Evolutionary conservation across 2,329 filamentous ascomycete genomes (phyloP).

Genomic region (Clarireedia homoeocarpa): DNA sequence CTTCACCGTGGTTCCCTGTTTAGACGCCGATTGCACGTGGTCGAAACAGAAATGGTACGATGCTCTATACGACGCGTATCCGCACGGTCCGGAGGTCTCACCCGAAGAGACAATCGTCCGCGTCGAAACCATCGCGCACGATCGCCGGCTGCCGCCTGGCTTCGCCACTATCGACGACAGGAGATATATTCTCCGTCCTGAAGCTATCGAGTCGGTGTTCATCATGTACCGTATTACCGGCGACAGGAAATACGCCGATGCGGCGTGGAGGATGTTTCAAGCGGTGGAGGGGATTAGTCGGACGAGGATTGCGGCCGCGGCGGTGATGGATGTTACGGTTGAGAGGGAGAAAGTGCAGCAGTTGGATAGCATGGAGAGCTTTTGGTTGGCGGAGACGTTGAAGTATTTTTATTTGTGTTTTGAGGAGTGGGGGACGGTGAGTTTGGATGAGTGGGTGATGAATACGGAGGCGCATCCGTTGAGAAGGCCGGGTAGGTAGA

Average conservation of each 20-base stretch:
- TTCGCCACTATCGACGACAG: slow-evolving; percentile 20
- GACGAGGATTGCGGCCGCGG: slow-evolving; percentile 36
- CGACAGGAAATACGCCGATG: slow-evolving; percentile 31
- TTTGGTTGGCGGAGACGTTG: slow-evolving; percentile 58
- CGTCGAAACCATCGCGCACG: slow-evolving; percentile 12
- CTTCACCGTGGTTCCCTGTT: slow-evolving; percentile 33
- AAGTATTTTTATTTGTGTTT: slow-evolving; percentile 55
- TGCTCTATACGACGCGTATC: slow-evolving; percentile 10
- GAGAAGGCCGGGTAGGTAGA: slow-evolving; percentile 3
- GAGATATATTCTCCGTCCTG: slow-evolving; percentile 36
- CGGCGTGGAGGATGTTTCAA: slow-evolving; percentile 42
- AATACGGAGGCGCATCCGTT: slow-evolving; percentile 27
- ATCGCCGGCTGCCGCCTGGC: slow-evolving; percentile 18
- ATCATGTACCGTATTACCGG: slow-evolving; percentile 40
- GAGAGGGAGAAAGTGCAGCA: slow-evolving; percentile 32
- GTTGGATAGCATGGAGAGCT: slow-evolving; percentile 41
- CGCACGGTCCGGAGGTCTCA: background rate
- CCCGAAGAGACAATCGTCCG: slow-evolving; percentile 8
- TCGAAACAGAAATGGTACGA: slow-evolving; percentile 44
- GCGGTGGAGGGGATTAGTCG: slow-evolving; percentile 36
- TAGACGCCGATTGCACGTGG: slow-evolving; percentile 22
- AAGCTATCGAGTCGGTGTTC: slow-evolving; percentile 62
- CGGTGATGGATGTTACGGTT: slow-evolving; percentile 34
- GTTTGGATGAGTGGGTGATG: slow-evolving; percentile 54
- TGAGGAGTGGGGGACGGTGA: slow-evolving; percentile 41